phyloP scores from a whole-genome alignment of 345 rosid species.

The Citrus reticulata region DNA sequence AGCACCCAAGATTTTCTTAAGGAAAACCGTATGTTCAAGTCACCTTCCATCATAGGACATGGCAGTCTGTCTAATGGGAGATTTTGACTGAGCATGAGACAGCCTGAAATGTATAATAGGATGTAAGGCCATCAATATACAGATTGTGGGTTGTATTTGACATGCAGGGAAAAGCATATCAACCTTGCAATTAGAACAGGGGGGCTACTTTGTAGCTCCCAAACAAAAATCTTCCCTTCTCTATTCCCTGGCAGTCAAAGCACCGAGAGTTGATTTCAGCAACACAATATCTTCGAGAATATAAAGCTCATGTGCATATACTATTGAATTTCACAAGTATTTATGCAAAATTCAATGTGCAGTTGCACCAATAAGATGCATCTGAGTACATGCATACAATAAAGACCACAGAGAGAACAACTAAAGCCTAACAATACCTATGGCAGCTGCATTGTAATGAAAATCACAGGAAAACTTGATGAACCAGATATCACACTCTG shows the following conservation, averaged over 20 bases:
- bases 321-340: background rate
- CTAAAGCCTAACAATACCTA: conserved; percentile 45
- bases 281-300: background rate
- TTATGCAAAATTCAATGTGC: background rate
- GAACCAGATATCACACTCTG: conserved; percentile 95
- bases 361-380: background rate
- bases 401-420: background rate
- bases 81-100: conserved; percentile 71
- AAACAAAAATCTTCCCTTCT: conserved; percentile 90
- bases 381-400: background rate
- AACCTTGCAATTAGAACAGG: conserved; percentile 89
- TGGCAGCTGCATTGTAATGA: conserved; percentile 64
- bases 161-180: background rate
- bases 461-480: conserved; percentile 94
- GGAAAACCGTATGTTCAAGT: too few relatives aligned
- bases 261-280: background rate
- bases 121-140: background rate
- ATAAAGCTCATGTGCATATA: background rate
- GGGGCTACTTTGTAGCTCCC: conserved; percentile 94
- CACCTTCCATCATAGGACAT: conserved; percentile 93
- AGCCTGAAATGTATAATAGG: conserved; percentile 38
- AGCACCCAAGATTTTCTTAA: too few relatives aligned
- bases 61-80: conserved; percentile 90
- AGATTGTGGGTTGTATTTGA: background rate
- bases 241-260: conserved; percentile 64